Base-by-base conservation (phyloP, 495 filamentous ascomycete species). In the Penicillium daleae region DNA sequence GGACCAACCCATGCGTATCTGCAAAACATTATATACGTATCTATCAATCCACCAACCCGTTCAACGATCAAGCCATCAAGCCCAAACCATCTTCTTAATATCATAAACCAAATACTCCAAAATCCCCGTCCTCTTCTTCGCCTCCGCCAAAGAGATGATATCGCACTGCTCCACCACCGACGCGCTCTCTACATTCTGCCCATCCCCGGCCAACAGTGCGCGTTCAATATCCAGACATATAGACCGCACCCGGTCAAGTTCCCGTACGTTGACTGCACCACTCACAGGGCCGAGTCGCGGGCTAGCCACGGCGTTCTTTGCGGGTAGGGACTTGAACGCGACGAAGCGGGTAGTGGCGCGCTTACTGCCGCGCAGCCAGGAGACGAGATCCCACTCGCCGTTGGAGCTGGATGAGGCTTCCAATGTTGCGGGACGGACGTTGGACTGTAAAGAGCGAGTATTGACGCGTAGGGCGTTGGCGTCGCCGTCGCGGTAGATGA, bases 61-160 rank as follows among this genome's bases (percentile, higher is more conserved):
- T n/a, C 10, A 42, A 0, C 55, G n/a, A 10, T 69, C 68, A 95
- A 59, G 90, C 55, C 27, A 10, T 69, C 68, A 95, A 59, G 90
- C 91, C 93, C 93, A 97, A 26, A 97, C 91, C 74, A 97, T 74
- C 82, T 91, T 93, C 84, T 94, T 97, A 54, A 97, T 79, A 60
- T 87, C 88, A 80, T 97, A 90, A 10, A 90, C 90, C 69, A 93
- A 73, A 72, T 92, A 86, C 79, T 99, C 93, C 46, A 99, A 71
- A 69, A 93, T 80, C 6, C 92, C 90, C 3, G 94, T 97, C 58
- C 88, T 91, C 78, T 86, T 92, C 86, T 85, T 92, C 61, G 95
- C 95, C 71, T 97, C 92, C 3, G 83, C 85, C 62, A 95, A 68
- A 6, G 86, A 87, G 35, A 97, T 92, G 49, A 97, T 89, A 73